These are phyloP conservation scores for Piper betle DNA, from an alignment of 164 flowering plant species.

Conservation along the genomic window DNA sequence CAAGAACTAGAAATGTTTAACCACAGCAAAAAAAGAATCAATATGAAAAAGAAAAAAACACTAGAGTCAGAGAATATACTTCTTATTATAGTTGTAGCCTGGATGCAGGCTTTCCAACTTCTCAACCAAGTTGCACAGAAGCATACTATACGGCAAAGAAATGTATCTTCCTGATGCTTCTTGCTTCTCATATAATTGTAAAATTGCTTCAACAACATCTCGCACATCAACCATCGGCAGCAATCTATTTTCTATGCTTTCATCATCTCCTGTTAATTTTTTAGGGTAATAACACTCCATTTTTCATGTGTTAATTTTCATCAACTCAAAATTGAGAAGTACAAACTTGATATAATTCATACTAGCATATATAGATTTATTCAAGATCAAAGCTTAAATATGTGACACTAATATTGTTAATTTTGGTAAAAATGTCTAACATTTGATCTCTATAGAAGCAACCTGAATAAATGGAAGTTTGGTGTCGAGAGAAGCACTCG, in stretches of 20 bases:
- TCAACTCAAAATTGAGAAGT: not conserved
- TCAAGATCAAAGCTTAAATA: not conserved
- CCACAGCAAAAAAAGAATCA: not conserved
- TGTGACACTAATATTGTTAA: not conserved
- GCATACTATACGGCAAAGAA: too few species aligned
- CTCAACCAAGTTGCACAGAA: too few species aligned
- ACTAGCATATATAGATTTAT: not conserved
- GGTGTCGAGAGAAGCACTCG: too few species aligned
- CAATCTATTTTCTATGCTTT: not conserved
- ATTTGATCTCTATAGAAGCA: too few species aligned
- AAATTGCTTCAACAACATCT: too few species aligned
- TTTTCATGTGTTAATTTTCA: not conserved
- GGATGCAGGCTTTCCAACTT: too few species aligned
- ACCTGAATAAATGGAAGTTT: too few species aligned
- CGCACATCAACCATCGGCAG: not conserved
- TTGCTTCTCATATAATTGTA: too few species aligned
- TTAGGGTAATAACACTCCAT: too few species aligned
- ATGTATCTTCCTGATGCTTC: too few species aligned
- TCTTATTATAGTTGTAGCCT: too few species aligned
- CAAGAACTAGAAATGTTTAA: not conserved
- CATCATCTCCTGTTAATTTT: not conserved
- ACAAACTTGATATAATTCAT: not conserved
- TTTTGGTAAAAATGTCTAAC: not conserved
- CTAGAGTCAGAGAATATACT: too few species aligned
- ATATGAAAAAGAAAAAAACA: not conserved